Evolutionary conservation across 2,329 filamentous ascomycete species (phyloP).

Genomic region (Stromatinia cepivora): DNA sequence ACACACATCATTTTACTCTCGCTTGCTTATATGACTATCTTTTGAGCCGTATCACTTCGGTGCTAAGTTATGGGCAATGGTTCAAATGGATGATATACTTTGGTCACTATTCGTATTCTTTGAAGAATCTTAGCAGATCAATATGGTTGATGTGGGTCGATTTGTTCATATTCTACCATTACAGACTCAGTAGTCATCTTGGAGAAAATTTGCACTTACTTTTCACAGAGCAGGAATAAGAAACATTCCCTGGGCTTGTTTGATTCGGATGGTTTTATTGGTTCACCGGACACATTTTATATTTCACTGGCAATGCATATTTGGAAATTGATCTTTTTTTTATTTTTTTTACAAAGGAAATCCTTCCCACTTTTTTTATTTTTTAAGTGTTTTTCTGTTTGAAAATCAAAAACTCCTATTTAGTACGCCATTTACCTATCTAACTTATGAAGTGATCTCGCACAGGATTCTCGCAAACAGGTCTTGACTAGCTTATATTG

Average conservation of each 20-base stretch:
- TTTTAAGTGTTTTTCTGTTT: neutral
- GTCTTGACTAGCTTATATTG: neutral
- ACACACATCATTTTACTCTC: no score
- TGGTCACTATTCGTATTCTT: neutral
- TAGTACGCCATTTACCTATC: neutral
- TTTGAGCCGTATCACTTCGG: no score
- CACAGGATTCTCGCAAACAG: no score
- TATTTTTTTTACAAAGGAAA: neutral
- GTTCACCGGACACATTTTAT: neutral
- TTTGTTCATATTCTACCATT: neutral
- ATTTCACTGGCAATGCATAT: neutral
- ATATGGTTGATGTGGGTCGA: no score
- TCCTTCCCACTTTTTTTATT: fast-evolving
- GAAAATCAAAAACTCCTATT: neutral
- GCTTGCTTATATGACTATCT: no score
- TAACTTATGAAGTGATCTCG: neutral
- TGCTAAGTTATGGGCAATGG: no score
- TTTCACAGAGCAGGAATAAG: neutral
- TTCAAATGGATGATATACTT: no score
- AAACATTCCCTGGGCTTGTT: neutral
- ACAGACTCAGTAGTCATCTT: neutral
- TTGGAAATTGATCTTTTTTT: neutral
- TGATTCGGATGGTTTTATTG: neutral
- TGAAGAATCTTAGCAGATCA: neutral
- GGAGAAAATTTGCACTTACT: neutral